Evolutionary conservation across 805 yeast species (phyloP).

Genomic region (Debaryomyces maramus): DNA sequence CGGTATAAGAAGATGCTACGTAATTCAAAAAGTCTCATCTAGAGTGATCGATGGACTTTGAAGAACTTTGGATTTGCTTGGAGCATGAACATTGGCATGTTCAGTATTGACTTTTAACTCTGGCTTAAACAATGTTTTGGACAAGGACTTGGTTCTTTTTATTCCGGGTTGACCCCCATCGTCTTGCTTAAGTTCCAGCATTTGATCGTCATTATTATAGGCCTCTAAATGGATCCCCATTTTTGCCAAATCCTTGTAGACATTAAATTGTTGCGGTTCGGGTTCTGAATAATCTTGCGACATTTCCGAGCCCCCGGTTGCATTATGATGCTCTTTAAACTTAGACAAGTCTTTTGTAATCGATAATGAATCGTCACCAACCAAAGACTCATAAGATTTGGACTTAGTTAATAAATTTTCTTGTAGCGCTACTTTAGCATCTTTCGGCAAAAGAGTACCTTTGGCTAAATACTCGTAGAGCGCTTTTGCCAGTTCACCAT

Average conservation of each 20-base stretch:
- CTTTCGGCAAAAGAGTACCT: conserved; percentile 5
- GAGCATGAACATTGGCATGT: conserved; percentile 1
- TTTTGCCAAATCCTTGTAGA: conserved; percentile 25
- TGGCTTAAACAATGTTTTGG: conserved; percentile 40
- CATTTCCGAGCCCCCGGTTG: conserved; percentile 6
- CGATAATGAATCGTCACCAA: conserved; percentile 16
- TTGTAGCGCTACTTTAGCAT: conserved; percentile 33
- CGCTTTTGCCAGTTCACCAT: conserved; percentile 26
- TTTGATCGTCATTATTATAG: conserved; percentile 23
- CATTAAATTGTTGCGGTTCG: conserved; percentile 32
- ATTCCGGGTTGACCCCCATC: neutral
- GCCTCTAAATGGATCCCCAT: conserved; percentile 31
- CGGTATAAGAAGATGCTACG: too few species aligned
- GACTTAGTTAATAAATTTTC: conserved; percentile 38
- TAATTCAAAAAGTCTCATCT: conserved; percentile 23
- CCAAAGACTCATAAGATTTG: conserved; percentile 27
- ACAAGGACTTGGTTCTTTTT: conserved; percentile 26
- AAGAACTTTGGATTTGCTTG: conserved; percentile 10
- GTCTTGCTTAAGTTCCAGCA: conserved; percentile 18
- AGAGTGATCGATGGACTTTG: conserved; percentile 39
- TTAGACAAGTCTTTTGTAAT: conserved; percentile 22
- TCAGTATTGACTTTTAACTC: conserved; percentile 23
- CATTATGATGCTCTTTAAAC: conserved; percentile 22
- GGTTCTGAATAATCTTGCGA: conserved; percentile 32
- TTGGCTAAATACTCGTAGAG: conserved; percentile 14